These are phyloP conservation scores for Filobasidium uniguttulatum DNA, from an alignment of 1,284 basidiomycete species.

Conservation along the genomic window DNA sequence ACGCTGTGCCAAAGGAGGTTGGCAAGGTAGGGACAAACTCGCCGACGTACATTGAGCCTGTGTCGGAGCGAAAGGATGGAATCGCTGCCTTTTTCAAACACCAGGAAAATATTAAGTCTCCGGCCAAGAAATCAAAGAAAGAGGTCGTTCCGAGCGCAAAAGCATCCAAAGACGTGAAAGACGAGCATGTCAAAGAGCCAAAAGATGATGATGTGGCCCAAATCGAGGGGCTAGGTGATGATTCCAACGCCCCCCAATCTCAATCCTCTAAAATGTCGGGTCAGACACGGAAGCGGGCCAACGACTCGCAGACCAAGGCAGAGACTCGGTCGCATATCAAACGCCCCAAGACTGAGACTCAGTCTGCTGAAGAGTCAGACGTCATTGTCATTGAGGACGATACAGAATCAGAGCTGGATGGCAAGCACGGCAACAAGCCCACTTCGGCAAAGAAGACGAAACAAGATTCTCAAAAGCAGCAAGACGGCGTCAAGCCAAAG, in stretches of 20 bases:
- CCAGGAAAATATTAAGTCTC: conserved; percentile 30
- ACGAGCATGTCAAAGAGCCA: background rate
- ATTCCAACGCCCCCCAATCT: conserved; percentile 17
- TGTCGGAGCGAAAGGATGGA: conserved; percentile 67
- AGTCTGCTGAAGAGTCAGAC: background rate
- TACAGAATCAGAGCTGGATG: too few species aligned
- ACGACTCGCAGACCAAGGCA: too few species aligned
- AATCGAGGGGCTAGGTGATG: conserved; percentile 23
- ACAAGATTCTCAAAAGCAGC: too few species aligned
- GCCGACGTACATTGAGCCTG: conserved; percentile 63
- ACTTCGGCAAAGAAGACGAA: too few species aligned
- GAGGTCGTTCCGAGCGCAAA: background rate
- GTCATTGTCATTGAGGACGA: background rate
- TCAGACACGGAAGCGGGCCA: background rate
- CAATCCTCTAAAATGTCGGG: too few species aligned
- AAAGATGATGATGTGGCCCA: conserved; percentile 14
- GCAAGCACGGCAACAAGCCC: too few species aligned
- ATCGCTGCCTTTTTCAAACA: conserved; percentile 76
- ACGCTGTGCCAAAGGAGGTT: conserved; percentile 76
- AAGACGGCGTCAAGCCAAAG: background rate
- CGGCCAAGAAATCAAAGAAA: background rate
- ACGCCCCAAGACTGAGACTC: background rate
- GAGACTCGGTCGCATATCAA: too few species aligned
- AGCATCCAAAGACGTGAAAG: background rate
- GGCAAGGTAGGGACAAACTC: conserved; percentile 80